Evolutionary conservation across 768 basidiomycete species (phyloP).

Genomic region (Leccinum imitatum): DNA sequence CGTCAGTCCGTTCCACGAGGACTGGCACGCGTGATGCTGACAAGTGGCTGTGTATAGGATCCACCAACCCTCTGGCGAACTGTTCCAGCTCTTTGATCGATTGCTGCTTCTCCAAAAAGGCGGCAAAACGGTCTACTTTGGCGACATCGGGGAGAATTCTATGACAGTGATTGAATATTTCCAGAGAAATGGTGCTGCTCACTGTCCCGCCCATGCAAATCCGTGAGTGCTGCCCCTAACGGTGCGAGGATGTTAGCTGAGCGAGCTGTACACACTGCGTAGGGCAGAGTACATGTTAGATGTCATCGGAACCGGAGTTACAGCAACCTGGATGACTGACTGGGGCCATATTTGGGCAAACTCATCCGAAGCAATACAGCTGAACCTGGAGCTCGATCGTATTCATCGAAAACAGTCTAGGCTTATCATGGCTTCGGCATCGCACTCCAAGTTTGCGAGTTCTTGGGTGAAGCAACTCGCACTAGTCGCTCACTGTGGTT

Average conservation of each 20-base stretch:
- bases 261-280: neutral
- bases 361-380: slow-evolving; percentile 38
- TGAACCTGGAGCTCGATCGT: slow-evolving; percentile 42
- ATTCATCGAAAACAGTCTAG: slow-evolving; percentile 41
- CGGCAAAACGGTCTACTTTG: slow-evolving; percentile 72
- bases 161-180: slow-evolving; percentile 24
- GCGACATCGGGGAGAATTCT: slow-evolving; percentile 35
- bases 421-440: slow-evolving; percentile 17
- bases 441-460: slow-evolving; percentile 36
- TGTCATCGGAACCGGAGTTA: slow-evolving; percentile 57
- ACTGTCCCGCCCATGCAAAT: slow-evolving; percentile 21
- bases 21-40: neutral
- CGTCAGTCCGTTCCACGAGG: slow-evolving; percentile 29
- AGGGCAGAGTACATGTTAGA: slow-evolving; percentile 51
- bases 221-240: slow-evolving; percentile 16
- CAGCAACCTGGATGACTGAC: slow-evolving; percentile 41
- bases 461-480: slow-evolving; percentile 39
- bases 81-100: slow-evolving; percentile 54
- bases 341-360: slow-evolving; percentile 53
- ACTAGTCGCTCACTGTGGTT: slow-evolving; percentile 34
- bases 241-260: neutral
- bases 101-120: slow-evolving; percentile 49
- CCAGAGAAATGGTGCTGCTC: slow-evolving; percentile 21
- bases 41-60: slow-evolving; percentile 7
- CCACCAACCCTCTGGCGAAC: slow-evolving; percentile 43